These are phyloP conservation scores for Typha latifolia DNA, from an alignment of 176 grass and related monocot genomes.

Conservation along the genomic window DNA sequence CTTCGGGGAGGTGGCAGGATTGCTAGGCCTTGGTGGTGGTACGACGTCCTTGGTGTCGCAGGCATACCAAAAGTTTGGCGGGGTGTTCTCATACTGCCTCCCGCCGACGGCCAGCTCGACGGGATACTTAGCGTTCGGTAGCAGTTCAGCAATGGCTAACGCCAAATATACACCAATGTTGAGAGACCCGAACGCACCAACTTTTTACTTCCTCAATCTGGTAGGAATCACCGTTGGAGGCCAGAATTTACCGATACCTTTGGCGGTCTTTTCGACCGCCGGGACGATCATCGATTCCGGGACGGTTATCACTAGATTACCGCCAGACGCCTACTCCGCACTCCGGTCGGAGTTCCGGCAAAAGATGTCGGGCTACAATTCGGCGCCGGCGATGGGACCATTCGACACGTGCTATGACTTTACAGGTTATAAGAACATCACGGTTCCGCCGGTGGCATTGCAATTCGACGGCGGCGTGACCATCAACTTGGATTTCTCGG, in stretches of 20 bases:
- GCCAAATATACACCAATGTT: conserved; percentile 54
- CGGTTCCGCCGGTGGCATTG: conserved; percentile 38
- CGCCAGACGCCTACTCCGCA: too few species aligned
- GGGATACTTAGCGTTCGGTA: conserved; percentile 60
- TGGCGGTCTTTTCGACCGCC: conserved; percentile 29
- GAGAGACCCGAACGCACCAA: conserved; percentile 15
- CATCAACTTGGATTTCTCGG: conserved; percentile 37
- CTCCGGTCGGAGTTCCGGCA: conserved; percentile 35
- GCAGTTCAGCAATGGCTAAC: conserved; percentile 7
- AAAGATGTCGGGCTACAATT: conserved; percentile 37
- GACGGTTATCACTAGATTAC: conserved; percentile 80
- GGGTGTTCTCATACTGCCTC: conserved; percentile 71
- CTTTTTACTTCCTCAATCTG: conserved; percentile 68
- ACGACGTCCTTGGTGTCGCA: conserved; percentile 48
- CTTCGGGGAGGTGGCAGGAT: conserved; percentile 49
- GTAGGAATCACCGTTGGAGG: conserved; percentile 46
- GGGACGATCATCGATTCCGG: conserved; percentile 77
- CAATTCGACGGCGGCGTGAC: conserved; percentile 35
- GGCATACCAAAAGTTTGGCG: conserved; percentile 31
- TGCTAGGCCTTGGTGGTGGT: conserved; percentile 64
- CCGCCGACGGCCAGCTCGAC: conserved; percentile 28
- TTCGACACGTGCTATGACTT: conserved; percentile 47
- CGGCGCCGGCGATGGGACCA: conserved; percentile 16
- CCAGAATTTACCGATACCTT: conserved; percentile 13
- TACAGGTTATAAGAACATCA: background rate